These are phyloP conservation scores for Pichia manshurica DNA, from an alignment of 805 yeast genomes.

Conservation along the genomic window DNA sequence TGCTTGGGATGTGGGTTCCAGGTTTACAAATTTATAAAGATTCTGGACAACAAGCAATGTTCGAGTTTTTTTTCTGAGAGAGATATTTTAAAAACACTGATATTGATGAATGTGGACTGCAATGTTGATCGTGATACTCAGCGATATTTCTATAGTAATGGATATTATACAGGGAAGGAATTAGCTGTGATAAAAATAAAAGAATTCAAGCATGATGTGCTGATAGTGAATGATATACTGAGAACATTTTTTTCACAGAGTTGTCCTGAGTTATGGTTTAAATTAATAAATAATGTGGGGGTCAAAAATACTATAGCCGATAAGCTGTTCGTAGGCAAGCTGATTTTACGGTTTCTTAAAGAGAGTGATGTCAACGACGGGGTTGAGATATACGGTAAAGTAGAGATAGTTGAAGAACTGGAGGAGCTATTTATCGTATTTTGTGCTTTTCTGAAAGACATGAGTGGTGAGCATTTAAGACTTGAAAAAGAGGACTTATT, in stretches of 20 bases:
- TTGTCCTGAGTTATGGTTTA: constrained; percentile 9
- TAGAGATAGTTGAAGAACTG: neutral
- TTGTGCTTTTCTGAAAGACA: neutral
- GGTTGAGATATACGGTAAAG: constrained; percentile 7
- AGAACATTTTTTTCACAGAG: neutral
- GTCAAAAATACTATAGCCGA: neutral
- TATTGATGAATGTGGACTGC: constrained; percentile 9
- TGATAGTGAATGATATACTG: constrained; percentile 1
- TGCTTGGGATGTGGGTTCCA: constrained; percentile 11
- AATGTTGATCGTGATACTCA: constrained; percentile 6
- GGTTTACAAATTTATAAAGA: constrained; percentile 5
- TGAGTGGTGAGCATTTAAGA: neutral
- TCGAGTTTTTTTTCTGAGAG: neutral
- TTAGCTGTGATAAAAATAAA: neutral
- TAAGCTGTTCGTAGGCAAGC: constrained; percentile 12
- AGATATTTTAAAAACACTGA: neutral
- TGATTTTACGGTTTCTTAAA: constrained; percentile 16
- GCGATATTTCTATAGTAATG: neutral
- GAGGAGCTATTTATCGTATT: neutral
- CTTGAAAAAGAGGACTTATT: neutral
- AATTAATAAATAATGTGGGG: constrained; percentile 12
- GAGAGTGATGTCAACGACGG: constrained; percentile 14
- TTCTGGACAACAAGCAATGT: neutral
- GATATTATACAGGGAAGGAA: constrained; percentile 4
- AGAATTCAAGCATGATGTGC: neutral